Base-by-base conservation (phyloP, 768 basidiomycete species). In the Coprinopsis strossmayeri region DNA sequence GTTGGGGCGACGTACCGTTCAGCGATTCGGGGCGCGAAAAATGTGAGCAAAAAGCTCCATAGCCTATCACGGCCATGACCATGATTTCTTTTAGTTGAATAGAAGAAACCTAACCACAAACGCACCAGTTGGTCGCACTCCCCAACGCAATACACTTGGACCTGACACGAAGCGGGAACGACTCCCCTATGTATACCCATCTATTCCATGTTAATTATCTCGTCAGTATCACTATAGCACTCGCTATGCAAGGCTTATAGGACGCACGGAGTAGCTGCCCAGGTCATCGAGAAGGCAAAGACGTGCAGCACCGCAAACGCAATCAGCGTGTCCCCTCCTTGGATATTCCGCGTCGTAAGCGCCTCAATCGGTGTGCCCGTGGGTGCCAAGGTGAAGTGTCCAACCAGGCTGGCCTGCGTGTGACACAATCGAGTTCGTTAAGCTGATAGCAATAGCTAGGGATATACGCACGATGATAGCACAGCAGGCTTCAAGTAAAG, bases 231-330 rank as follows among this genome's bases (percentile, higher is more conserved):
- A n/a, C n/a, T n/a, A n/a, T n/a, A n/a, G n/a, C n/a, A n/a, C n/a
- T n/a, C n/a, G n/a, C n/a, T n/a, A n/a, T n/a, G n/a, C n/a, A n/a
- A n/a, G n/a, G n/a, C n/a, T n/a, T n/a, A n/a, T n/a, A n/a, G n/a
- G 12, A 24, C 27, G 2, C 56, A 73, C 54, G 83, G 84, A 27
- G 78, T 82, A 5, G 84, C 82, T 11, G 84, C 86, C 85, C 85
- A 89, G 67, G 84, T 87, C 51, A 82, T 74, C 1, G 78, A 78
- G 62, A 76, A 89, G 9, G 76, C 74, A 55, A 82, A 78, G 23
- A 90, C 83, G 45, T 89, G 86, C 21, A 88, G 64, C n/a, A 89
- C 76, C 0, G 84, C 87, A 56, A 89, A 88, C 0, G 85, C 74
- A 53, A 91, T 86, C 28, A 87, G 67, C 0, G 74, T 72, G 49